These are phyloP conservation scores for Ophiostoma triangulosporum DNA, from an alignment of 2,329 filamentous ascomycete species.

Conservation along the genomic window DNA sequence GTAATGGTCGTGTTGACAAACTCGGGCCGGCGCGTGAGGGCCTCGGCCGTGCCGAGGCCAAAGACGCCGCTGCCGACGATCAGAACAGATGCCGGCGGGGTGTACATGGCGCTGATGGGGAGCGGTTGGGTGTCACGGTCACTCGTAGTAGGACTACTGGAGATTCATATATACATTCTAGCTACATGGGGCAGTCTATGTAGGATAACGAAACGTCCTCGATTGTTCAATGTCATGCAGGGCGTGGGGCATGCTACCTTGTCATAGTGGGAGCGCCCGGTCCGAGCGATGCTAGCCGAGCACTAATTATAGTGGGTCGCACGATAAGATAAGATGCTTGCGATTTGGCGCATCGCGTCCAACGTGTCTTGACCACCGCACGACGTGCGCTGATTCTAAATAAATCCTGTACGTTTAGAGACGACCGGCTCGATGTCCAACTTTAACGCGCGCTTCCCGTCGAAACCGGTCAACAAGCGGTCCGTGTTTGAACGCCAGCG, in stretches of 20 bases:
- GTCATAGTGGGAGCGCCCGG: neutral
- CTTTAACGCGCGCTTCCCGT: conserved; percentile 24
- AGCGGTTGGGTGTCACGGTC: too few species aligned
- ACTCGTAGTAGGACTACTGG: too few species aligned
- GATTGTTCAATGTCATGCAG: neutral
- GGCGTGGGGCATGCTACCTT: neutral
- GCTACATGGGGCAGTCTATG: too few species aligned
- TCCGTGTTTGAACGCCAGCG: conserved; percentile 81
- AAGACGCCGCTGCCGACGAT: conserved; percentile 58
- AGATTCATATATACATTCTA: too few species aligned
- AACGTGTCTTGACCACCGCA: too few species aligned
- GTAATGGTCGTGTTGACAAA: conserved; percentile 43
- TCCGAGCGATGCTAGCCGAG: neutral
- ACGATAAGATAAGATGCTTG: neutral
- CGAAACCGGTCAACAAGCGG: conserved; percentile 41
- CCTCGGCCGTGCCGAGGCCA: conserved; percentile 48
- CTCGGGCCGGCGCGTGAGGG: conserved; percentile 48
- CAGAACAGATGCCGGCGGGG: conserved; percentile 38
- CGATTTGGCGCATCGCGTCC: too few species aligned
- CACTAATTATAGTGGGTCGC: neutral
- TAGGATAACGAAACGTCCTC: neutral
- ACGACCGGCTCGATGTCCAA: too few species aligned
- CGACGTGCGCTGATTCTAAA: too few species aligned
- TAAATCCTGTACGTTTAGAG: too few species aligned
- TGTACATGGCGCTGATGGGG: too few species aligned